Base-by-base conservation (phyloP, 1,284 basidiomycete genomes). In the Boletellus deceptivus region DNA sequence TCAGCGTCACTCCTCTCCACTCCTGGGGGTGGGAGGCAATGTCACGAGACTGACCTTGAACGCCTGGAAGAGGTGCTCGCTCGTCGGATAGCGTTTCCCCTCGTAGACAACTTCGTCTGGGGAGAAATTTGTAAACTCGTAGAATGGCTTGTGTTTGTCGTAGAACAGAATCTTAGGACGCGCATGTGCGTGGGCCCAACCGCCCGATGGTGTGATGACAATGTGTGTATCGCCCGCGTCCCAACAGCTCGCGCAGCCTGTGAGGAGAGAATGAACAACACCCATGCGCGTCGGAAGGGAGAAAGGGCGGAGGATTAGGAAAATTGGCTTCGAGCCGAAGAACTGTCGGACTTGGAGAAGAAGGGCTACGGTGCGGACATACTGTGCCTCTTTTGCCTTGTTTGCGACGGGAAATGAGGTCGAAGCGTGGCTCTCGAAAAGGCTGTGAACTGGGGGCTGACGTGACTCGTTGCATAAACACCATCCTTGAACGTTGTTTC, bases 41-140 rank as follows among this genome's bases (percentile, higher is more conserved):
- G 20, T 20, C 36, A 29, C 16, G 18, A 34, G n/a, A 20, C 56
- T 22, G 50, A 82, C 83, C 65, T 84, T 84, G 71, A 83, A 79
- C 0, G 83, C 82, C 56, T 84, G 83, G 58, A 84, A 84, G n/a
- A 84, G 72, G 61, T 85, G 82, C 58, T 84, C 82, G 63, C 80
- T 82, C 6, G 83, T 85, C 0, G 82, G 82, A 56, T 83, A 85
- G 41, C 65, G 69, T 58, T 79, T 80, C 7, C 77, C 76, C 10
- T 79, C 72, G 58, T 80, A 81, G 10, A 73, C 62, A 4, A 85
- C 78, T n/a, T 77, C 71, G 62, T 84, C 79, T 0, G 76, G 61
- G 2, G 83, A 84, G 59, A 84, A 84, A 56, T 85, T 84, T 7
- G 83, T 84, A 57, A 85, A 84, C 13, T 80, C 82, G 56, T 84